These are phyloP conservation scores for Penicillium coffeae DNA, from an alignment of 495 filamentous ascomycete species.

Conservation along the genomic window DNA sequence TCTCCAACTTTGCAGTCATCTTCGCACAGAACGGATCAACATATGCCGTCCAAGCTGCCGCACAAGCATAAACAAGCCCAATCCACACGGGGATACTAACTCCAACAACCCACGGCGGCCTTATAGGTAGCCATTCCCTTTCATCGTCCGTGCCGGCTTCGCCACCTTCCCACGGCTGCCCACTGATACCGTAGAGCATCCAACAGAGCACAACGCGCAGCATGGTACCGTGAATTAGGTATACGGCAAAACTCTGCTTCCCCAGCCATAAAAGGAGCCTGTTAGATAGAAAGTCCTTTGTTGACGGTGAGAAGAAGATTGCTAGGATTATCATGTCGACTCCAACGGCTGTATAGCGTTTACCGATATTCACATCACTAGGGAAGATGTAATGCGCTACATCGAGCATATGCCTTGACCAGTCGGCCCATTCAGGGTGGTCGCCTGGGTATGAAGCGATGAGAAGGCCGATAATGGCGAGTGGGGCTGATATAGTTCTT, in stretches of 20 bases:
- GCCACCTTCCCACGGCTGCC: slow-evolving; percentile 46
- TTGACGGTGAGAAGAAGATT: slow-evolving; percentile 54
- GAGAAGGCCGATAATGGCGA: slow-evolving; percentile 60
- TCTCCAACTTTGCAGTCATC: slow-evolving; percentile 55
- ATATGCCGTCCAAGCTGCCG: slow-evolving; percentile 60
- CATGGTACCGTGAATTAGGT: slow-evolving; percentile 64
- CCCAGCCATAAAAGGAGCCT: slow-evolving; percentile 62
- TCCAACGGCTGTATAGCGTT: slow-evolving; percentile 55
- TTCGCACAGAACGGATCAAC: slow-evolving; percentile 63
- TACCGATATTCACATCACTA: slow-evolving; percentile 45
- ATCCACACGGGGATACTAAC: slow-evolving; percentile 56
- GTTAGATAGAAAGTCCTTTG: slow-evolving; percentile 55
- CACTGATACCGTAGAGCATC: slow-evolving; percentile 58
- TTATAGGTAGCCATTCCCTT: slow-evolving; percentile 32
- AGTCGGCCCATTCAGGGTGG: slow-evolving; percentile 54
- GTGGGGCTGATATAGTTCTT: slow-evolving; percentile 54
- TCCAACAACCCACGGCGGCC: slow-evolving; percentile 40
- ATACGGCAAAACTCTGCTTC: slow-evolving; percentile 67
- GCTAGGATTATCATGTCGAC: slow-evolving; percentile 56
- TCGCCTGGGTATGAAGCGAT: slow-evolving; percentile 61
- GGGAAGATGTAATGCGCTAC: slow-evolving; percentile 53
- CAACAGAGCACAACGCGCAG: slow-evolving; percentile 60
- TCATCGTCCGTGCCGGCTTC: slow-evolving; percentile 45
- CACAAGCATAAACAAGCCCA: slow-evolving; percentile 51
- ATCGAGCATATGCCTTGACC: slow-evolving; percentile 52